Percentiles rank a stretch among this genome's conserved stretches.
Evolutionary conservation across 306 rosid genomes (phyloP).

Genomic region (Rosa lucieae): DNA sequence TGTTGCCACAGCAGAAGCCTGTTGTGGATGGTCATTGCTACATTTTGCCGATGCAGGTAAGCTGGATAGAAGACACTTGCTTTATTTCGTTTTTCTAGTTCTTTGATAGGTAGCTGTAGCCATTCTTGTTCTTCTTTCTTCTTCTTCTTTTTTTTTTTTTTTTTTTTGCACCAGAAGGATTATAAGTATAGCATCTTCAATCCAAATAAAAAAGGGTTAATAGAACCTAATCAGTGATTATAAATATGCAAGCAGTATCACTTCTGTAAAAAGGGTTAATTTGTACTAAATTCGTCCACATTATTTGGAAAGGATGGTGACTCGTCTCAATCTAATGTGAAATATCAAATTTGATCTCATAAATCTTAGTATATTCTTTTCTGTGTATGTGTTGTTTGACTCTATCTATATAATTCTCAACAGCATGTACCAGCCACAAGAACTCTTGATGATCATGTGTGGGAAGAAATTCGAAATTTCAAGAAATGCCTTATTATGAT

Average conservation of each 20-base stretch:
- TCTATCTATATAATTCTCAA: not conserved
- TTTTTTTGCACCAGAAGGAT: not conserved
- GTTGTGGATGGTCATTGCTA: conserved; percentile 90
- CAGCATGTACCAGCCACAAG: conserved; percentile 93
- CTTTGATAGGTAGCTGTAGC: not conserved
- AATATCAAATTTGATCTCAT: not conserved
- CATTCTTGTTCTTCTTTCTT: not conserved
- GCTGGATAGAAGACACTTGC: conserved; percentile 16
- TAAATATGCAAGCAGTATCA: not conserved
- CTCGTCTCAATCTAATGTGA: not conserved
- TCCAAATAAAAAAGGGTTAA: not conserved
- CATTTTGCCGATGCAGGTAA: conserved; percentile 82
- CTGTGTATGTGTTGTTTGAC: not conserved
- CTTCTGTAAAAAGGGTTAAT: not conserved
- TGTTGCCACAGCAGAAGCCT: conserved; percentile 86
- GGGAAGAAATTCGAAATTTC: conserved; percentile 91
- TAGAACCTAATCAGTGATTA: not conserved
- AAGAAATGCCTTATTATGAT: conserved; percentile 93
- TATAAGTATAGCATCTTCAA: not conserved
- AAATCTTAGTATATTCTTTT: not conserved
- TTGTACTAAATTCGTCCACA: not conserved
- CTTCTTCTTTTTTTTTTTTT: not conserved
- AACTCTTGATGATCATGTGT: conserved; percentile 64
- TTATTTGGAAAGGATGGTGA: too few species aligned
- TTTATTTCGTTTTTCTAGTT: conserved; percentile 12